Base-by-base conservation (phyloP, 345 rosid genomes). In the Punica granatum region DNA sequence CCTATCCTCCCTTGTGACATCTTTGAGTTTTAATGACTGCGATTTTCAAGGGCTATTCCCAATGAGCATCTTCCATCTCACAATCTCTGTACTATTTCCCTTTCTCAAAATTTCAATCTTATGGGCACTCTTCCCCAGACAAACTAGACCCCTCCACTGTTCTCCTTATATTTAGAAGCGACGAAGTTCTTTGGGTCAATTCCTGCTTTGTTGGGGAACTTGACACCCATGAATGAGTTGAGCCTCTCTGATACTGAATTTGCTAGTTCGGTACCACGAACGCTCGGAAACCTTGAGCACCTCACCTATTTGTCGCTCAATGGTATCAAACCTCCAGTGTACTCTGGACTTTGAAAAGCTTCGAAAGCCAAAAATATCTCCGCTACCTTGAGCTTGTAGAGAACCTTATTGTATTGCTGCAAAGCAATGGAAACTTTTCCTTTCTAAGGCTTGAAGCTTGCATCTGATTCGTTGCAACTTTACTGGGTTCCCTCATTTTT, bases 141-240 rank as follows among this genome's bases (percentile, higher is more conserved):
- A 15, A 73, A 73, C 33, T 61, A 56, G 79, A 72, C 60, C 11
- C 46, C 25, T 28, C 60, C 70, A 1, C 53, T 77, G 1, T 9
- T 21, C 23, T 1, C 0, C 7, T 51, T 76, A 46, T 34, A 53
- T 1, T 21, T 72, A 11, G 13, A 0, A 1, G 0, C 3, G 2
- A 64, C 59, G 33, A 14, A 3, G n/a, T 56, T 68, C 1, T 23
- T 12, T 0, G 60, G 63, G 16, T 39, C 60, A 49, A n/a, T 48
- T 5, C 36, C 39, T 25, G 4, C 21, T 14, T 68, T 62, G 8
- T 10, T 73, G 19, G n/a, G 30, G 7, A 74, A 48, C 19, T 10
- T 74, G 44, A 44, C 28, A 1, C 1, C 6, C 1, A 5, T 60
- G 8, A 13, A 2, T 21, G 0, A 0, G 1, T 35, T 69, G 35